Conservation (phyloP, 345 rosid genomes). For the Citrus sinensis region DNA sequence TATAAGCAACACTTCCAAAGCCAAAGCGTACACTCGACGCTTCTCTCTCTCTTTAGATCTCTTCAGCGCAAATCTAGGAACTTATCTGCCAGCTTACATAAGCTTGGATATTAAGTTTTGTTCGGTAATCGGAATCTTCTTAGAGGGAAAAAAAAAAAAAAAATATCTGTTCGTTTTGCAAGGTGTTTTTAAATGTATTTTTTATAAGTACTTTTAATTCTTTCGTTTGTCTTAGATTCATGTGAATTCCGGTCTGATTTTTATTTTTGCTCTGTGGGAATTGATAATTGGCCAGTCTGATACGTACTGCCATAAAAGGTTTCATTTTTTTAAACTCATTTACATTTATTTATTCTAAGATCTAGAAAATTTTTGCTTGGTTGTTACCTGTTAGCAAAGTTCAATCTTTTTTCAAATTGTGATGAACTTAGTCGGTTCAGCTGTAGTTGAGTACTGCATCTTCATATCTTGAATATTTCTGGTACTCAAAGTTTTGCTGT, state of each 20-base stretch:
- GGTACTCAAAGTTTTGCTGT: not conserved
- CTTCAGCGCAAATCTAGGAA: slow-evolving; percentile 26
- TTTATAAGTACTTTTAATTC: not conserved
- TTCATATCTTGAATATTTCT: not conserved
- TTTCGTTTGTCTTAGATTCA: not conserved
- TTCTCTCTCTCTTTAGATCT: slow-evolving; percentile 17
- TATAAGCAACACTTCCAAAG: not conserved
- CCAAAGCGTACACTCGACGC: not conserved
- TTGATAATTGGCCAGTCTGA: slow-evolving; percentile 16
- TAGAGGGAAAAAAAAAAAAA: not conserved
- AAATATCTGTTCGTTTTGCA: not conserved
- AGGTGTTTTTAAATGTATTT: not conserved
- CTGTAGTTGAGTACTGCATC: not conserved
- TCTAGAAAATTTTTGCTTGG: not conserved
- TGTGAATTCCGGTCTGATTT: not conserved
- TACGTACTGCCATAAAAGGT: not conserved
- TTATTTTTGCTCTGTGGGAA: not conserved
- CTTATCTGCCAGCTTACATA: slow-evolving; percentile 1
- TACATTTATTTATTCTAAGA: not conserved
- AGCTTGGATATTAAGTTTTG: slow-evolving; percentile 16
- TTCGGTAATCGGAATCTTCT: not conserved
- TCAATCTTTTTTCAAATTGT: not conserved
- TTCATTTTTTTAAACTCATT: not conserved
- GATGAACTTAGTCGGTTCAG: not conserved
- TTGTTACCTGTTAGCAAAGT: too few species aligned